A percentile compares a stretch with the other conserved stretches of the same genome.
Conservation (phyloP, 805 yeast species). For the Jamesozyma lodderae region DNA sequence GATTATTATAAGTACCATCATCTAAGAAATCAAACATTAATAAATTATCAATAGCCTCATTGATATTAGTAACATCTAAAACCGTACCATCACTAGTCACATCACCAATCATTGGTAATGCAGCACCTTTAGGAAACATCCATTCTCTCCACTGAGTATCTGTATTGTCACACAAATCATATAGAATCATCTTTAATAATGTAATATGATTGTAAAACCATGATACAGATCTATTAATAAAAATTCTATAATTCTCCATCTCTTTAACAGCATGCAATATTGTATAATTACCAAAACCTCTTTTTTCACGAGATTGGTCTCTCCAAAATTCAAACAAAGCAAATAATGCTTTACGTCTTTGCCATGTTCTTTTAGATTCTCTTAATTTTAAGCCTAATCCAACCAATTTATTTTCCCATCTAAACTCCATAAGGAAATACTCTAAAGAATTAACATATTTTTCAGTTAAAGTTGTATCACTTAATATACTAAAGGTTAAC, state of each 20-base stretch:
- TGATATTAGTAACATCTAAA: constrained; percentile 20
- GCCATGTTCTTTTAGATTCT: constrained; percentile 32
- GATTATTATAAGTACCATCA: constrained; percentile 24
- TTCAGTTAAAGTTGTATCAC: constrained; percentile 26
- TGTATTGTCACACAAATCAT: constrained; percentile 28
- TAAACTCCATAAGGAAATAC: constrained; percentile 30
- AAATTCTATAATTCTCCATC: constrained; percentile 30
- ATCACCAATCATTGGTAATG: constrained; percentile 23
- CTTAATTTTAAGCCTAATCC: constrained; percentile 25
- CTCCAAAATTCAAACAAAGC: constrained; percentile 32
- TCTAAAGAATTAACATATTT: constrained; percentile 29
- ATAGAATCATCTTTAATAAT: constrained; percentile 28
- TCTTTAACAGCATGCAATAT: constrained; percentile 31
- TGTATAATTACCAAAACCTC: constrained; percentile 23
- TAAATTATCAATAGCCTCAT: constrained; percentile 22
- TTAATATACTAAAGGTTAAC: constrained; percentile 19
- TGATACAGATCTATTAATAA: constrained; percentile 30
- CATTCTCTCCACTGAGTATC: constrained; percentile 32
- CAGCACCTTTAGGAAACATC: constrained; percentile 26
- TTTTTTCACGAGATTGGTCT: constrained; percentile 29
- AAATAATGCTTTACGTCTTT: constrained; percentile 29
- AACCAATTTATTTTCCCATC: constrained; percentile 31
- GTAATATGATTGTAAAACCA: constrained; percentile 33
- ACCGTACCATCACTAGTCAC: constrained; percentile 4
- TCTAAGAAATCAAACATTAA: constrained; percentile 26